A percentile compares a stretch with the other conserved stretches of the same genome.
Evolutionary conservation across 2,329 filamentous ascomycete species (phyloP).

Genomic region (Aspergillus aculeatinus): DNA sequence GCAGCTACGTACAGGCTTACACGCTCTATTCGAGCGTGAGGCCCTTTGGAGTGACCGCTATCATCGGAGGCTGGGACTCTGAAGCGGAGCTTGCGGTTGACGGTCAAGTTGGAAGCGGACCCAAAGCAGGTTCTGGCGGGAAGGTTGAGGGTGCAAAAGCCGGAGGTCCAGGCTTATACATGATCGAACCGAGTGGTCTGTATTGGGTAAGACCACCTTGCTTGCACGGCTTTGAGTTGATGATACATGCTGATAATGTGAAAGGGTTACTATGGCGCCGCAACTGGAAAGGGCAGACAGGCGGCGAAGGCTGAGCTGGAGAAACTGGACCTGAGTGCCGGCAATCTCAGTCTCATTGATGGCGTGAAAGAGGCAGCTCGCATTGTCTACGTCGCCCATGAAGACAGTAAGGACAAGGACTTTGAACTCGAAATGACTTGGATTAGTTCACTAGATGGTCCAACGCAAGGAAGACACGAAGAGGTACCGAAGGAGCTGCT

Average conservation of each 20-base stretch:
- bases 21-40: constrained; percentile 96
- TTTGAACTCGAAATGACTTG: constrained; percentile 99
- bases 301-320: constrained; percentile 97
- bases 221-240: background rate
- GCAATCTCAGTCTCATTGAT: constrained; percentile 74
- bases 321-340: constrained; percentile 85
- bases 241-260: constrained; percentile 23
- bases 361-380: constrained; percentile 94
- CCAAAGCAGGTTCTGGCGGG: constrained; percentile 75
- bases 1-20: constrained; percentile 94
- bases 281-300: constrained; percentile 94
- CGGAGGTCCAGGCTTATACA: constrained; percentile 92
- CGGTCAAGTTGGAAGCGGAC: constrained; percentile 83
- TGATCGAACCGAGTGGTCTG: constrained; percentile 95
- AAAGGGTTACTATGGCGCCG: constrained; percentile 92
- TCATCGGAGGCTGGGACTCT: constrained; percentile 89
- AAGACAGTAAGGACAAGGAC: constrained; percentile 99
- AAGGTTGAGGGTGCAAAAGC: constrained; percentile 73
- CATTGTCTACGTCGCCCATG: constrained; percentile 96
- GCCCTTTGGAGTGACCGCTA: constrained; percentile 93
- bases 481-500: constrained; percentile 88
- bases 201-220: constrained; percentile 69
- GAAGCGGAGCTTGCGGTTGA: constrained; percentile 83
- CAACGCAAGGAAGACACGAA: constrained; percentile 88
- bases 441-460: constrained; percentile 81